Percentiles rank a stretch among this genome's conserved stretches.
These are phyloP conservation scores for Boletus rufocinnamomeus DNA, from an alignment of 768 basidiomycete genomes.

Conservation along the genomic window DNA sequence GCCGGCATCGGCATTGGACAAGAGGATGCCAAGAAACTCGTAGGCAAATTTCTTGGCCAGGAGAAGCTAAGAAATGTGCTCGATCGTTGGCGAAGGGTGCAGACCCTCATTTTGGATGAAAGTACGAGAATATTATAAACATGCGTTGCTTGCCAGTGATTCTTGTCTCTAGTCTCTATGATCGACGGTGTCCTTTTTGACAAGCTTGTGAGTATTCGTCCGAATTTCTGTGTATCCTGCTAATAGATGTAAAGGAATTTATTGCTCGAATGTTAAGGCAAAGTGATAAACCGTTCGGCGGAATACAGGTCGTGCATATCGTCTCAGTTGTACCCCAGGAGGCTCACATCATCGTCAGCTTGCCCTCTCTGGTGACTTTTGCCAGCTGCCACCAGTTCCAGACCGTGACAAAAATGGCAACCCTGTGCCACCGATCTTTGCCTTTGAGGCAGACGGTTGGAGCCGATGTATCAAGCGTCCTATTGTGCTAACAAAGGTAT, in stretches of 20 bases:
- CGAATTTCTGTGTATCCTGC: constrained; percentile 39
- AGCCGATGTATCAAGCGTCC: constrained; percentile 55
- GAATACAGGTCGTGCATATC: constrained; percentile 68
- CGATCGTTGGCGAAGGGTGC: constrained; percentile 61
- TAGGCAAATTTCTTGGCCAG: constrained; percentile 53
- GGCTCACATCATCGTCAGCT: constrained; percentile 47
- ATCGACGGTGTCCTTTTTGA: constrained; percentile 80
- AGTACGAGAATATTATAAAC: constrained; percentile 44
- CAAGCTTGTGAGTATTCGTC: constrained; percentile 56
- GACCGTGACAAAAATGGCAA: constrained; percentile 49
- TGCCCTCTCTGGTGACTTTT: constrained; percentile 86
- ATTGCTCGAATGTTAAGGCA: constrained; percentile 62
- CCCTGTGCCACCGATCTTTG: constrained; percentile 57
- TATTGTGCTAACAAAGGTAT: constrained; percentile 70
- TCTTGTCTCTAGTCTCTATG: constrained; percentile 71
- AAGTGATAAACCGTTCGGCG: constrained; percentile 68
- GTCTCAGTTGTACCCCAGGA: neutral
- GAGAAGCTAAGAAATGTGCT: constrained; percentile 41
- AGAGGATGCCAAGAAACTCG: constrained; percentile 52
- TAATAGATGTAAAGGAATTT: constrained; percentile 45
- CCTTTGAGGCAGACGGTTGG: constrained; percentile 85
- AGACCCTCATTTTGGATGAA: constrained; percentile 82
- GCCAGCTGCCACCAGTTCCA: constrained; percentile 83
- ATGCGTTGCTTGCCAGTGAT: neutral
- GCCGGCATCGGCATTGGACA: constrained; percentile 78